Conservation (phyloP, 805 yeast genomes). For the Pichia exigua region DNA sequence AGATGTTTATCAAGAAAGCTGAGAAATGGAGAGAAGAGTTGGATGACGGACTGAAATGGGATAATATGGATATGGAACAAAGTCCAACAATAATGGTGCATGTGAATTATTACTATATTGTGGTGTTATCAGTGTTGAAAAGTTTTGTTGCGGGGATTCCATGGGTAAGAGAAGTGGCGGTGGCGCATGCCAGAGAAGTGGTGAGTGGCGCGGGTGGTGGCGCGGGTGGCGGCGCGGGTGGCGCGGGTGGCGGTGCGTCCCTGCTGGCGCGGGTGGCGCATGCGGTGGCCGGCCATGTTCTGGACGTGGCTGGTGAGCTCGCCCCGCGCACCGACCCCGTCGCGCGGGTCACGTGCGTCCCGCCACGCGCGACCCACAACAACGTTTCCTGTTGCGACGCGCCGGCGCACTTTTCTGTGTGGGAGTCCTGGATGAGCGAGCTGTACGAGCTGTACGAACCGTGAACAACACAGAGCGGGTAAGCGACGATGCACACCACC, state of each 20-base stretch:
- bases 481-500: too few species aligned
- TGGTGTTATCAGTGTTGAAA: conserved; percentile 32
- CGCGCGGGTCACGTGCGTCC: too few species aligned
- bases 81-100: conserved; percentile 39
- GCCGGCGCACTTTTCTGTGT: neutral
- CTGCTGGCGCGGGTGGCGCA: neutral
- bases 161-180: neutral
- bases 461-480: too few species aligned
- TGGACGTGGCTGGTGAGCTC: neutral
- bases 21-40: conserved; percentile 41
- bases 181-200: neutral
- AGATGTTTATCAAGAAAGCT: conserved; percentile 4
- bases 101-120: conserved; percentile 50
- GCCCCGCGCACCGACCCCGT: too few species aligned
- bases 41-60: conserved; percentile 46
- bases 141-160: neutral
- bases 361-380: too few species aligned
- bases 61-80: conserved; percentile 23
- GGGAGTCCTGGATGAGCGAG: neutral
- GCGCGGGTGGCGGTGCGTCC: neutral
- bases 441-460: too few species aligned
- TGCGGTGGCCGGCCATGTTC: neutral
- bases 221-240: neutral
- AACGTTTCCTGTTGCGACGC: too few species aligned
- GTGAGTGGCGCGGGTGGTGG: neutral